Conservation (phyloP, 306 rosid genomes). For the Carpinus viminea region DNA sequence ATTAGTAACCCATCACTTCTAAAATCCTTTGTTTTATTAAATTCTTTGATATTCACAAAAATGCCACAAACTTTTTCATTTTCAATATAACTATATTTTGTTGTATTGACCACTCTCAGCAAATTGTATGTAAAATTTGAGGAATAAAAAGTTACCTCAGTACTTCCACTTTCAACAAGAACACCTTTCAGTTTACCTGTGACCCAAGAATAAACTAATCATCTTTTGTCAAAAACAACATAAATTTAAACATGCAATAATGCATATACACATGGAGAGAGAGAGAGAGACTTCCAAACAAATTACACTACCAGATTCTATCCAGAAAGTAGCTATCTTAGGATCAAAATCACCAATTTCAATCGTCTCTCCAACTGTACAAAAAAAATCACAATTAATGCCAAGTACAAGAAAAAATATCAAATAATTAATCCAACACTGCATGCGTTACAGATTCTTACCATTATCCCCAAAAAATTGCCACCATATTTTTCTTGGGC, state of each 20-base stretch:
- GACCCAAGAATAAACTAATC: constrained; percentile 21
- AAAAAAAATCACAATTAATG: constrained; percentile 24
- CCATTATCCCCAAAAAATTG: constrained; percentile 93
- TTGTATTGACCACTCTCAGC: constrained; percentile 10
- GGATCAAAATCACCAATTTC: constrained; percentile 95
- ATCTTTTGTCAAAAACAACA: constrained; percentile 26
- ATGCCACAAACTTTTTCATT: constrained; percentile 1
- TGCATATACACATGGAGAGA: constrained; percentile 3
- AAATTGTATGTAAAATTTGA: neutral
- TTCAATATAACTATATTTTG: neutral
- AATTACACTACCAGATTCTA: constrained; percentile 67
- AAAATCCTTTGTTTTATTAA: neutral
- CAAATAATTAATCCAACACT: neutral
- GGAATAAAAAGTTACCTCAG: constrained; percentile 59
- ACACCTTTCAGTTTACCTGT: constrained; percentile 92
- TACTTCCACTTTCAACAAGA: constrained; percentile 87
- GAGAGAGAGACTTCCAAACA: constrained; percentile 12
- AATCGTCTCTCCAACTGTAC: constrained; percentile 85
- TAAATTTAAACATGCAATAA: constrained; percentile 19
- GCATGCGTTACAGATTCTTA: constrained; percentile 28
- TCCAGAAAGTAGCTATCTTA: constrained; percentile 92
- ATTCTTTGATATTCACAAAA: neutral
- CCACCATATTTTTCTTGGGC: constrained; percentile 92
- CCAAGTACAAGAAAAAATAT: neutral
- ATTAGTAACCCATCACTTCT: neutral